These are phyloP conservation scores for Coemansia sp. DNA, from an alignment of 192 early-diverging fungal genomes.

Conservation along the genomic window DNA sequence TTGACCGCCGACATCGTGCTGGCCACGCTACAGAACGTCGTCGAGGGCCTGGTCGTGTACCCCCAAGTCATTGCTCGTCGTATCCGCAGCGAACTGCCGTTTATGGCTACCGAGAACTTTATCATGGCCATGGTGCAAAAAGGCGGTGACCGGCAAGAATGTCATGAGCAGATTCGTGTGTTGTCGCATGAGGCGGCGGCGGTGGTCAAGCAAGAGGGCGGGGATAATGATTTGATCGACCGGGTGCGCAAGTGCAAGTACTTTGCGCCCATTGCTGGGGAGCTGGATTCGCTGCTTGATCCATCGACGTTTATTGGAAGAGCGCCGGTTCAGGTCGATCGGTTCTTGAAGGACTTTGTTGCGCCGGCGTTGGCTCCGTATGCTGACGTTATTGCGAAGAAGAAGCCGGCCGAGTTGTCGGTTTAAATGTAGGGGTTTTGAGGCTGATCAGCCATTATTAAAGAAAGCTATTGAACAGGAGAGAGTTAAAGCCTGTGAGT, in stretches of 20 bases:
- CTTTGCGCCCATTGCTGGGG: conserved; percentile 82
- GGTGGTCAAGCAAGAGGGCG: conserved; percentile 88
- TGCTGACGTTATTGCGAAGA: conserved; percentile 56
- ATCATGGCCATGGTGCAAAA: conserved; percentile 99
- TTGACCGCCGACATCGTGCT: conserved; percentile 96
- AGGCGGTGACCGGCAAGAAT: conserved; percentile 92
- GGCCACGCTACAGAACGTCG: conserved; percentile 93
- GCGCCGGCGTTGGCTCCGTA: conserved; percentile 79
- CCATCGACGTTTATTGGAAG: conserved; percentile 92
- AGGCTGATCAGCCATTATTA: too few relatives aligned
- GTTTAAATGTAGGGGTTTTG: conserved; percentile 14
- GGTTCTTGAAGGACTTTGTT: conserved; percentile 81
- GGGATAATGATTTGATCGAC: conserved; percentile 94
- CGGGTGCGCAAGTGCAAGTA: conserved; percentile 77
- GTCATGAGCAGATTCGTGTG: conserved; percentile 97
- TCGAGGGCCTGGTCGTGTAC: conserved; percentile 96
- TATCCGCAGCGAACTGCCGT: conserved; percentile 92
- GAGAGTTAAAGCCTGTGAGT: too few relatives aligned
- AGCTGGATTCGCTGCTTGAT: conserved; percentile 76
- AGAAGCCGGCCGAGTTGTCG: conserved; percentile 47
- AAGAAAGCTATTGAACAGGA: too few relatives aligned
- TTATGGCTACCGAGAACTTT: conserved; percentile 99
- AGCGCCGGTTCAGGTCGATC: conserved; percentile 89
- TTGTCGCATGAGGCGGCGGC: conserved; percentile 88
- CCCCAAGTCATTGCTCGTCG: conserved; percentile 89